Evolutionary conservation across 169 alveolate species (phyloP), one percentile per base, ranked within the genome.

Genomic region (Plasmodium gonderi): DNA sequence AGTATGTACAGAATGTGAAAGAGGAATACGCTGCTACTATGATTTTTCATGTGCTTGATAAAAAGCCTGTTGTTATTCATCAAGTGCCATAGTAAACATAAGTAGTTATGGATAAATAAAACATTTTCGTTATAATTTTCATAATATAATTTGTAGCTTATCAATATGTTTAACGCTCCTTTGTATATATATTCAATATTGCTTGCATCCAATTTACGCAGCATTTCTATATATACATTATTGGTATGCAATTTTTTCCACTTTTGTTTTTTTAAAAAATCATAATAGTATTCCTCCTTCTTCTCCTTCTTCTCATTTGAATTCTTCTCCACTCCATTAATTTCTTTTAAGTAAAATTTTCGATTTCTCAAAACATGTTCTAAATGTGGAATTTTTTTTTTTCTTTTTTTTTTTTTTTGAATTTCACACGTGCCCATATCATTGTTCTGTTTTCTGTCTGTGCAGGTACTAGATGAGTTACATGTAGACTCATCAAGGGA

Each of bases 61-160:
- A 89, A 65, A 3, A 60, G 42, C 20, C 49, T 65, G 11, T 89
- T 89, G 42, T 89, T 75, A 51, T 89, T 51, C 90, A 89, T 89
- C n/a, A 89, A 7, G 80, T 89, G 40, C 94, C 94, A 89, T 38
- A 89, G 49, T 14, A 89, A 45, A 33, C 89, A 89, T 40, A 89
- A 64, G 36, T 89, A 89, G 26, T 77, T 89, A 14, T 77, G 80
- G 23, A 89, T 45, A 60, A 64, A 89, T 45, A 65, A 45, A 20
- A 89, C 29, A 33, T 65, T 49, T 79, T 89, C 94, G 49, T 89
- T 54, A 65, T 77, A 89, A 64, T 89, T 54, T 77, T 89, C 94
- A 79, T 42, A 42, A 49, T 89, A 89, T 51, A 89, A 49, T 68
- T 89, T 76, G 51, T 77, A 89, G 72, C 94, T 89, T 64, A 89